Percentiles rank a stretch among this genome's conserved stretches.
Evolutionary conservation across 148 eudicot species (phyloP).

Genomic region (Vaccinium vitisidaea): DNA sequence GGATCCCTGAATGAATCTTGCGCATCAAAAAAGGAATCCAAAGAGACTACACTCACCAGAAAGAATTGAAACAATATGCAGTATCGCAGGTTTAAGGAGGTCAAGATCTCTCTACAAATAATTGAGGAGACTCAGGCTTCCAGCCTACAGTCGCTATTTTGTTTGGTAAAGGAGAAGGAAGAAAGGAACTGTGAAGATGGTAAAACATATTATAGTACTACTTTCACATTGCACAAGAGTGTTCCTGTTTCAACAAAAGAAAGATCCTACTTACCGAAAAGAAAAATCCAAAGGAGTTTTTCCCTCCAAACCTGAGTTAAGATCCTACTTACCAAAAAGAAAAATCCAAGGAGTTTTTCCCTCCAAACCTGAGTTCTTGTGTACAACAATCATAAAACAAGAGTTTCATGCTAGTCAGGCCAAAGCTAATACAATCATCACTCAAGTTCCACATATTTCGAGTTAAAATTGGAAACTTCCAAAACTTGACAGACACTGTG

Average conservation of each 20-base stretch:
- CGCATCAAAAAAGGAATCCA: not conserved
- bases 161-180: not conserved
- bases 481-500: not conserved
- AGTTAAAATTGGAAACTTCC: not conserved
- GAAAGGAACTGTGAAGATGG: not conserved
- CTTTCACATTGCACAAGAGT: not conserved
- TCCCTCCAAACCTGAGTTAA: not conserved
- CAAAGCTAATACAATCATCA: not conserved
- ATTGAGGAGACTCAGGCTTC: not conserved
- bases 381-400: not conserved
- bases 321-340: not conserved
- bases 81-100: conserved; percentile 1
- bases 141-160: not conserved
- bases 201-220: not conserved
- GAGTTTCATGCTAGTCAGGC: not conserved
- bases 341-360: not conserved
- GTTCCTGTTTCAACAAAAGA: not conserved
- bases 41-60: not conserved
- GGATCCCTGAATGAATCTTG: not conserved
- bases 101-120: not conserved
- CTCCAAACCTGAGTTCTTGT: not conserved
- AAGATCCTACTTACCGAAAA: not conserved
- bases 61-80: not conserved
- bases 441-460: not conserved
- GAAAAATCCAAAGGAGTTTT: not conserved